phyloP scores from a whole-genome alignment of 179 eudicot species.

The Spinacia oleracea region DNA sequence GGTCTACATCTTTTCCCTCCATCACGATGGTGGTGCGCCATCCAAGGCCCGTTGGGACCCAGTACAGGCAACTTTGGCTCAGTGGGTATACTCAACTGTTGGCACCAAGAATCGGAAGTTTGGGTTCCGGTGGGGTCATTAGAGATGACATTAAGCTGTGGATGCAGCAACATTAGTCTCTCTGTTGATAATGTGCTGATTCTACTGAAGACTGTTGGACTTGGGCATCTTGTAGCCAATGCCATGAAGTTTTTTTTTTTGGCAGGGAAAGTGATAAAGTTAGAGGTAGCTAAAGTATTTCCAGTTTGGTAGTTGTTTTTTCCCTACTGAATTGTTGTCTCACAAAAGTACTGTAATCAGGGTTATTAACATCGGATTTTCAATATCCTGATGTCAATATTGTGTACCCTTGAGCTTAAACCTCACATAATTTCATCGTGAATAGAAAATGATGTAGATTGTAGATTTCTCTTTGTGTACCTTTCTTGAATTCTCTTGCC shows the following conservation, averaged over 20 bases:
- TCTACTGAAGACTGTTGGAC: constrained; percentile 7
- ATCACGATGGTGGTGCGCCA: constrained; percentile 55
- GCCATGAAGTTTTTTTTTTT: background rate
- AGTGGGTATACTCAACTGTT: constrained; percentile 29
- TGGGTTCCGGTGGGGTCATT: constrained; percentile 41
- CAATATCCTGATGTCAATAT: background rate
- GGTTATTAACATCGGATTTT: background rate
- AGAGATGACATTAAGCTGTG: constrained; percentile 60
- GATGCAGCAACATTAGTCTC: constrained; percentile 45
- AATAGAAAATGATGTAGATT: background rate
- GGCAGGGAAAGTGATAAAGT: background rate
- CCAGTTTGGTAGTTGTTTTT: background rate
- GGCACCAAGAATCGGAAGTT: constrained; percentile 32
- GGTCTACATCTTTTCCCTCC: constrained; percentile 59
- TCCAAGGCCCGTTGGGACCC: constrained; percentile 45
- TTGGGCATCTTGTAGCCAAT: constrained; percentile 1
- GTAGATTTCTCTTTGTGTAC: too few species aligned
- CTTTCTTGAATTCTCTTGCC: too few species aligned
- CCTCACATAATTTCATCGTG: background rate
- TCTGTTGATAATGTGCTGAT: background rate
- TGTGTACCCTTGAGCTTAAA: background rate
- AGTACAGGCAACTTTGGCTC: constrained; percentile 45
- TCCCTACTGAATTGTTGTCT: background rate
- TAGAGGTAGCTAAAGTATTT: background rate
- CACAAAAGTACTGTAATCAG: background rate